Evolutionary conservation across 2,329 filamentous ascomycete species (phyloP).

Genomic region (Talaromyces sp.): DNA sequence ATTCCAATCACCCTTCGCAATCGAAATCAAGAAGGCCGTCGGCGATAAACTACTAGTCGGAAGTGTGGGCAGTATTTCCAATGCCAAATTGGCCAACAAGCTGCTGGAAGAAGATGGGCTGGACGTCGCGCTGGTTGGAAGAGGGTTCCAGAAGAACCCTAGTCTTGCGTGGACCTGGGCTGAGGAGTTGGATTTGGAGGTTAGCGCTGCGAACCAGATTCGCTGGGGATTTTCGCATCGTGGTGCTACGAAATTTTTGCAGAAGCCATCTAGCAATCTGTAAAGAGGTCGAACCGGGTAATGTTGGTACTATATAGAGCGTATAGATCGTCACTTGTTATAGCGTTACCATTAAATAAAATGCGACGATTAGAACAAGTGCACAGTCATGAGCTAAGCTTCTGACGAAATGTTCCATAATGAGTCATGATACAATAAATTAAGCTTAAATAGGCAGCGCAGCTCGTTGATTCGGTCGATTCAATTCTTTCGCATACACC

Average conservation of each 20-base stretch:
- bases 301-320: background rate
- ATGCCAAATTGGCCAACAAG: conserved; percentile 64
- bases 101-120: conserved; percentile 51
- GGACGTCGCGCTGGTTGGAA: conserved; percentile 70
- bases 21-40: conserved; percentile 68
- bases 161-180: conserved; percentile 65
- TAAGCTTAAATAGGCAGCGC: background rate
- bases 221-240: conserved; percentile 30
- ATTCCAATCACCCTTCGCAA: conserved; percentile 72
- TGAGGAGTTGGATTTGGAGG: conserved; percentile 30
- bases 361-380: background rate
- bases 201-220: conserved; percentile 31
- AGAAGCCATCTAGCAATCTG: conserved; percentile 8
- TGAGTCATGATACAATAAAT: background rate
- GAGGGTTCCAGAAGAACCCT: conserved; percentile 78
- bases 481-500: background rate
- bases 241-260: conserved; percentile 11
- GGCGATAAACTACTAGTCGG: conserved; percentile 67
- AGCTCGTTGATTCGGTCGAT: background rate
- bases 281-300: background rate
- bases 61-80: conserved; percentile 70
- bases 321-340: background rate
- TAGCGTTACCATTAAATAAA: background rate
- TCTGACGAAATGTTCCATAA: background rate
- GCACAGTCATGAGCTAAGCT: background rate